These are phyloP conservation scores for Aspergillus aculeatinus DNA, from an alignment of 2,329 filamentous ascomycete genomes.

Conservation along the genomic window DNA sequence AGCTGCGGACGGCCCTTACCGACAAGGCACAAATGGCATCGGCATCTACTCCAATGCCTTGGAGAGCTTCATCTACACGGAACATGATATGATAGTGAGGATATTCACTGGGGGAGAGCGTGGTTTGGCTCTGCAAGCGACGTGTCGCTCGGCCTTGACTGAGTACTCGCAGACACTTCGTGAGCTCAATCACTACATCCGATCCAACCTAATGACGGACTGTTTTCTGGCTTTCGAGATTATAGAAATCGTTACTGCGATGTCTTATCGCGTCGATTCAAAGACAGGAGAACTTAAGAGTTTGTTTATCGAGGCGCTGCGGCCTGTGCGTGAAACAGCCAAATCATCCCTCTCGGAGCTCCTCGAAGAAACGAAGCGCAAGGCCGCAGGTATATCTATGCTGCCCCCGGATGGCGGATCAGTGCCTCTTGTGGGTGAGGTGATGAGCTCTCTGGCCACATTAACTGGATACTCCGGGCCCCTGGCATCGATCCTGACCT, in stretches of 20 bases:
- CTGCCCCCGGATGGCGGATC: conserved; percentile 77
- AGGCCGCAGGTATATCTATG: conserved; percentile 62
- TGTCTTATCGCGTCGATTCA: conserved; percentile 76
- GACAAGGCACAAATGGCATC: conserved; percentile 85
- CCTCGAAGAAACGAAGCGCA: conserved; percentile 76
- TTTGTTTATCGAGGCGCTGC: conserved; percentile 78
- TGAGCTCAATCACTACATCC: conserved; percentile 88
- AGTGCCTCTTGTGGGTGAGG: conserved; percentile 75
- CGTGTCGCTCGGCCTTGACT: conserved; percentile 72
- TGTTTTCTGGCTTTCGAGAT: conserved; percentile 96
- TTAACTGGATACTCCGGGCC: conserved; percentile 85
- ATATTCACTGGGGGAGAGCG: conserved; percentile 86
- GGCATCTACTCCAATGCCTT: conserved; percentile 83
- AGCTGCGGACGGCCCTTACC: conserved; percentile 75
- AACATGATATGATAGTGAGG: conserved; percentile 86
- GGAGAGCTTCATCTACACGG: conserved; percentile 80
- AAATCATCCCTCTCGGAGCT: conserved; percentile 81
- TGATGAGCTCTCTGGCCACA: conserved; percentile 79
- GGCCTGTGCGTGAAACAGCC: conserved; percentile 87
- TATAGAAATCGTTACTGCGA: conserved; percentile 78
- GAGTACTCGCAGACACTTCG: conserved; percentile 83
- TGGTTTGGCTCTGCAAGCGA: conserved; percentile 73
- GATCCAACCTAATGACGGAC: conserved; percentile 80
- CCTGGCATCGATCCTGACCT: conserved; percentile 85
- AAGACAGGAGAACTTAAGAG: conserved; percentile 83